Conservation (phyloP, 2,329 filamentous ascomycete species). For the Cryphonectria carpinicola region DNA sequence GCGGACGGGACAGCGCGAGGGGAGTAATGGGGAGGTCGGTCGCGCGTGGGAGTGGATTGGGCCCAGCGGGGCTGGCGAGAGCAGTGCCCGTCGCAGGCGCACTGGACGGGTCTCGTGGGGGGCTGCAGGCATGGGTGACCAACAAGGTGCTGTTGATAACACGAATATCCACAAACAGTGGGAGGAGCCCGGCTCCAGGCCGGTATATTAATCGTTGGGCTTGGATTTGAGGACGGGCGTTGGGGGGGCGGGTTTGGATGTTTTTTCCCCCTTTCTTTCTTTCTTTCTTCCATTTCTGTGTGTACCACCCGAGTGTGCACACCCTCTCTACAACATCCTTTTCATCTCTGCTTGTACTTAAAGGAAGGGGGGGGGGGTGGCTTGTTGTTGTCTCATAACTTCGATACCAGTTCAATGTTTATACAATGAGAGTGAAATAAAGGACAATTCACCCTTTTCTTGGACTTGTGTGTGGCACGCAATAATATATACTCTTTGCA, state of each 20-base stretch:
- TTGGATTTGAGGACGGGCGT: not conserved
- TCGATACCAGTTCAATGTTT: slow-evolving; percentile 17
- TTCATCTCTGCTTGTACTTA: not conserved
- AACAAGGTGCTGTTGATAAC: slow-evolving; percentile 36
- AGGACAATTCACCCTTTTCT: not conserved
- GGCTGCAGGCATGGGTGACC: slow-evolving; percentile 41
- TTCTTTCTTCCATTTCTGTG: slow-evolving; percentile 5
- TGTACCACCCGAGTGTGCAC: not conserved
- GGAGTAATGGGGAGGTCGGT: slow-evolving; percentile 66
- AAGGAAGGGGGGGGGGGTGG: not conserved
- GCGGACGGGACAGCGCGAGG: slow-evolving; percentile 71
- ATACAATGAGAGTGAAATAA: not conserved
- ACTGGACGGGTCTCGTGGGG: slow-evolving; percentile 57
- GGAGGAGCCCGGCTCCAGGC: slow-evolving; percentile 41
- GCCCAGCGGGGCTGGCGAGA: slow-evolving; percentile 50
- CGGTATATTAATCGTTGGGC: slow-evolving; percentile 38
- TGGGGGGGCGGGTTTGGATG: not conserved
- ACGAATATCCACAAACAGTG: slow-evolving; percentile 42
- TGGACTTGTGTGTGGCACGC: not conserved
- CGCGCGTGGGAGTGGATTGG: slow-evolving; percentile 74
- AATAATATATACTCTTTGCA: not conserved
- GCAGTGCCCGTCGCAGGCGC: slow-evolving; percentile 48
- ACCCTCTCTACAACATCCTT: not conserved
- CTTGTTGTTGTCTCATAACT: slow-evolving; percentile 18
- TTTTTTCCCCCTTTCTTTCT: not conserved